phyloP scores from a whole-genome alignment of 495 filamentous ascomycete species.

The Copromyces sp. region DNA sequence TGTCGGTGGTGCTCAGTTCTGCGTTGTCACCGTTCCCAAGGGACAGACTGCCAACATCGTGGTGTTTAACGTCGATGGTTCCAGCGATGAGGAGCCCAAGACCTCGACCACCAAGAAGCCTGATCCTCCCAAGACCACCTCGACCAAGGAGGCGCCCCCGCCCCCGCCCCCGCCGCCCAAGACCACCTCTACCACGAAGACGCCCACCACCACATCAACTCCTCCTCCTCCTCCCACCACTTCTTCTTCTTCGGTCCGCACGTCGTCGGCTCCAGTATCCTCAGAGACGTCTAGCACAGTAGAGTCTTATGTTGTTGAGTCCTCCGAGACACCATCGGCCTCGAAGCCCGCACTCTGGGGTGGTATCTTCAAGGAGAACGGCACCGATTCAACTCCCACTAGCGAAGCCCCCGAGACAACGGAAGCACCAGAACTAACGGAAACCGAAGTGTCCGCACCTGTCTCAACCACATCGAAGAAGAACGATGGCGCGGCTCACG shows the following conservation, averaged over 20 bases:
- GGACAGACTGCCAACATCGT: constrained; percentile 60
- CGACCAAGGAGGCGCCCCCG: background rate
- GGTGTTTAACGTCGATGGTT: constrained; percentile 41
- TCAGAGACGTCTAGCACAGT: background rate
- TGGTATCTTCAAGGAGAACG: constrained; percentile 29
- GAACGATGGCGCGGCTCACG: constrained; percentile 28
- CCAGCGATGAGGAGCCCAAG: constrained; percentile 1
- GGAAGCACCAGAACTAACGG: background rate
- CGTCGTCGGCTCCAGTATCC: constrained; percentile 6
- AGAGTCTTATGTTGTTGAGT: constrained; percentile 9
- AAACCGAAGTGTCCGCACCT: constrained; percentile 1
- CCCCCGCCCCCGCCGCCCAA: background rate
- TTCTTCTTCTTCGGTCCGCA: constrained; percentile 4
- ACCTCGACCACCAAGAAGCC: constrained; percentile 4
- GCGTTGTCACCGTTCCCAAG: constrained; percentile 66
- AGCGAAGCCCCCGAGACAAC: background rate
- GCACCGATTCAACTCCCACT: background rate
- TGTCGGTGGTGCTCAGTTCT: constrained; percentile 63
- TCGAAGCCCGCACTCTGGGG: constrained; percentile 6
- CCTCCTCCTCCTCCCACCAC: constrained; percentile 8
- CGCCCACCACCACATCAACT: constrained; percentile 5
- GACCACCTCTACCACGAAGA: constrained; percentile 8
- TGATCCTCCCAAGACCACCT: constrained; percentile 6
- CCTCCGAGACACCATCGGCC: background rate
- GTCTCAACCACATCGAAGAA: constrained; percentile 20